A percentile compares a stretch with the other conserved stretches of the same genome.
Evolutionary conservation across 306 rosid species (phyloP).

Genomic region (Cyamopsis tetragonoloba): DNA sequence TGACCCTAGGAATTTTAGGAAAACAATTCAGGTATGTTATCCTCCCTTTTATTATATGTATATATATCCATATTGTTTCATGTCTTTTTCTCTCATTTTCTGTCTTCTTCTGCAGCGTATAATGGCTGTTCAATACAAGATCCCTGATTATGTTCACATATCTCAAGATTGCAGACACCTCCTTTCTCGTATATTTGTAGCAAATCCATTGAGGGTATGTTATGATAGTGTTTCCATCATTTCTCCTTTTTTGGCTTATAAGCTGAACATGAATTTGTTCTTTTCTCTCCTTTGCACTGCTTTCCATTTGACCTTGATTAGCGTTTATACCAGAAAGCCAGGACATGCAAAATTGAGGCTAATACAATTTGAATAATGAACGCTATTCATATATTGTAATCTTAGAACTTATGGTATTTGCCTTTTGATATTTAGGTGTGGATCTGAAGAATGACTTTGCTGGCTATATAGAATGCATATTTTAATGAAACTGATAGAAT

Average conservation of each 20-base stretch:
- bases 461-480: neutral
- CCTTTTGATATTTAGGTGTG: neutral
- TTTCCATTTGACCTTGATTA: neutral
- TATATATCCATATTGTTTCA: neutral
- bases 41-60: neutral
- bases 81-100: neutral
- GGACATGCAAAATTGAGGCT: neutral
- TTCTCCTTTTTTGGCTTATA: neutral
- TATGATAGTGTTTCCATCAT: constrained; percentile 2
- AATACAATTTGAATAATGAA: neutral
- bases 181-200: constrained; percentile 63
- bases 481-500: neutral
- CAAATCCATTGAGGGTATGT: constrained; percentile 59
- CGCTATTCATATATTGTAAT: neutral
- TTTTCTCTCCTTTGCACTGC: constrained; percentile 2
- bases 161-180: constrained; percentile 70
- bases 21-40: constrained; percentile 60
- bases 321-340: neutral
- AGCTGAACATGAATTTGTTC: neutral
- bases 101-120: constrained; percentile 45
- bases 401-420: neutral
- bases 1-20: constrained; percentile 71
- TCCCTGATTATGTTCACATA: constrained; percentile 75
- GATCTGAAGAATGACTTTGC: neutral
- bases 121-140: constrained; percentile 72